Percentiles rank a stretch among this genome's conserved stretches.
Evolutionary conservation across 345 rosid species (phyloP).

Genomic region (Rhodamnia rubescens): DNA sequence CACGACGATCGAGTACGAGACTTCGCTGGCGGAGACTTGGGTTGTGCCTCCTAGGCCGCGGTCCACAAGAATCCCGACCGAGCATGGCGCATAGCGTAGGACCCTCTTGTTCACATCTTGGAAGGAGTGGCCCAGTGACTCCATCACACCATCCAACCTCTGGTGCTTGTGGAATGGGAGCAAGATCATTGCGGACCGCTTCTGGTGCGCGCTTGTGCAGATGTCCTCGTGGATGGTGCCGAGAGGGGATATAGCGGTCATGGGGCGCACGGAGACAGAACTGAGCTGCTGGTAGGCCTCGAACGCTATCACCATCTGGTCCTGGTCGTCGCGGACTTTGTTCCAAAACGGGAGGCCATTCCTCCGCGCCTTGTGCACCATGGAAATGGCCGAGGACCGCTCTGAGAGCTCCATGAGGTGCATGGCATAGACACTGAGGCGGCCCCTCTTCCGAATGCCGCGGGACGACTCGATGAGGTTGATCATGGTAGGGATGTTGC

Average conservation of each 20-base stretch:
- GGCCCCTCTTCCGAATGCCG: constrained; percentile 36
- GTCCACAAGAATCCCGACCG: constrained; percentile 63
- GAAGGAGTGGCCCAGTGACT: constrained; percentile 40
- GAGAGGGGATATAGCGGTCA: constrained; percentile 66
- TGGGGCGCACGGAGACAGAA: constrained; percentile 54
- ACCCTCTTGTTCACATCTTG: constrained; percentile 35
- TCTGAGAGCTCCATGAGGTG: constrained; percentile 72
- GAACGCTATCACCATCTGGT: constrained; percentile 51
- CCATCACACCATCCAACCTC: constrained; percentile 47
- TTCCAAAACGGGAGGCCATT: constrained; percentile 71
- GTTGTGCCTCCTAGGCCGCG: constrained; percentile 66
- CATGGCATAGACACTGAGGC: constrained; percentile 59
- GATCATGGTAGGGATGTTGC: constrained; percentile 59
- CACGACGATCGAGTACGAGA: constrained; percentile 29
- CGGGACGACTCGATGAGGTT: constrained; percentile 59
- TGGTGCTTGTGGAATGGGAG: constrained; percentile 70
- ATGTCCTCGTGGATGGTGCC: constrained; percentile 50
- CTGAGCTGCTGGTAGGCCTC: constrained; percentile 66
- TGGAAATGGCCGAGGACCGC: constrained; percentile 63
- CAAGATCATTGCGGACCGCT: constrained; percentile 42
- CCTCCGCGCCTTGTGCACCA: constrained; percentile 66
- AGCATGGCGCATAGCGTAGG: constrained; percentile 50
- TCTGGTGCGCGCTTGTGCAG: constrained; percentile 47
- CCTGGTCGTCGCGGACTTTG: constrained; percentile 22
- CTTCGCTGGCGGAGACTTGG: constrained; percentile 49